Percentiles rank a stretch among this genome's conserved stretches.
phyloP scores from a whole-genome alignment of 805 yeast species.

The Candida vaughaniae region DNA sequence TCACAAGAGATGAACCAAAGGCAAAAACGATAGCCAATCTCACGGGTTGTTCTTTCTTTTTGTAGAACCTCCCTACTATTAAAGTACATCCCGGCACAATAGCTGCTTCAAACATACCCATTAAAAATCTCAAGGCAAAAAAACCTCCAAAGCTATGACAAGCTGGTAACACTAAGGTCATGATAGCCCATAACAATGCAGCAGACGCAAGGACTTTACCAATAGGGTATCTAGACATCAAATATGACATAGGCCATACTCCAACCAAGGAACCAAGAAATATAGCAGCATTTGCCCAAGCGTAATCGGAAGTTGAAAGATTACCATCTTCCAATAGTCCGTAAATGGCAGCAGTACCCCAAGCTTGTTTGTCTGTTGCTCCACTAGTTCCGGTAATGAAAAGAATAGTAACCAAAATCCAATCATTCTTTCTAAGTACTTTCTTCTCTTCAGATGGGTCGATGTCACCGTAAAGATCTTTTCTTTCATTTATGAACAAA shows the following conservation, averaged over 20 bases:
- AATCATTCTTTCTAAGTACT: slow-evolving; percentile 15
- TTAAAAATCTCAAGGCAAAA: slow-evolving; percentile 17
- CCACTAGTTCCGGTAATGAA: slow-evolving; percentile 18
- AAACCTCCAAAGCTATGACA: slow-evolving; percentile 16
- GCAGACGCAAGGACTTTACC: slow-evolving; percentile 23
- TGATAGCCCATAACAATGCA: slow-evolving; percentile 17
- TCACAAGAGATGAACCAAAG: slow-evolving; percentile 21
- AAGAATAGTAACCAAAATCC: slow-evolving; percentile 15
- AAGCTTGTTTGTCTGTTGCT: slow-evolving; percentile 19
- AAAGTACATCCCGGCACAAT: slow-evolving; percentile 20
- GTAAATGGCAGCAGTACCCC: slow-evolving; percentile 19
- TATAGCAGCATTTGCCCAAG: slow-evolving; percentile 19
- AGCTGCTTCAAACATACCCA: slow-evolving; percentile 30
- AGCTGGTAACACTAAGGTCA: slow-evolving; percentile 15
- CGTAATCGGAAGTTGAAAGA: slow-evolving; percentile 14
- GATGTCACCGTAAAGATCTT: slow-evolving; percentile 11
- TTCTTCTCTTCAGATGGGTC: slow-evolving; percentile 16
- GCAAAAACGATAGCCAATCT: slow-evolving; percentile 19
- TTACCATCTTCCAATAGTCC: slow-evolving; percentile 16
- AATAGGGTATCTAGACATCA: slow-evolving; percentile 19
- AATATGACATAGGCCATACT: slow-evolving; percentile 18
- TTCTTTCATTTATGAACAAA: slow-evolving; percentile 14
- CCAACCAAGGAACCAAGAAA: slow-evolving; percentile 19
- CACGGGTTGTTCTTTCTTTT: slow-evolving; percentile 17
- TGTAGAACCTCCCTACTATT: slow-evolving; percentile 16